Base-by-base conservation (phyloP, 2,329 filamentous ascomycete species). In the Exophiala bonariae region DNA sequence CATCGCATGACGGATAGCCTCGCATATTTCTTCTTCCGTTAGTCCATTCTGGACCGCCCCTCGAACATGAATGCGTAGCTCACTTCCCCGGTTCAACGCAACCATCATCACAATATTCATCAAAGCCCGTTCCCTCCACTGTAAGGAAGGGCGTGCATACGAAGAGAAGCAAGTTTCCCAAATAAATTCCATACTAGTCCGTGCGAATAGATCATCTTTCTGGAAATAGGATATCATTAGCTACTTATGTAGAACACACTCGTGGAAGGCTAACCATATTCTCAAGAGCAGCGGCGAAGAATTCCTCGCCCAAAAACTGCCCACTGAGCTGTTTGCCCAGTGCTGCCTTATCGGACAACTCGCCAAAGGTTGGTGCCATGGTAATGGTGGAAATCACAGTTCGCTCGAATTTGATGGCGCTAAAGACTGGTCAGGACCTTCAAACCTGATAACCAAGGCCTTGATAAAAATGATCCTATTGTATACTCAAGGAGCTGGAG, bases 161-260 rank as follows among this genome's bases (percentile, higher is more conserved):
- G n/a, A 14, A 13, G 80, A 81, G 81, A 81, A 85, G 66, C 77
- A 79, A 62, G 72, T 78, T 64, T 84, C 81, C 1, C 80, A 83
- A 2, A 82, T 14, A 34, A 14, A 34, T 18, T 34, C 6, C 32
- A 34, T 34, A 14, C 32, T 34, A 14, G 32, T 34, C 6, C 17
- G 13, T 14, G 32, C 14, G n/a, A 34, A 34, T 8, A 34, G 13
- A n/a, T 34, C 32, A 18, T 34, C 32, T 34, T 34, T 34, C 32
- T 34, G n/a, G 13, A 14, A 34, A 6, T 6, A n/a, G 14, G n/a
- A 34, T 14, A 7, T 14, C 32, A 34, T 34, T 14, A 34, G 32
- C 14, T 18, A 14, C n/a, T n/a, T 34, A 18, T 34, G 32, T 34
- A 18, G 14, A 34, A 14, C 32, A 18, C 23, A 26, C 23, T 26